Percentiles rank a stretch among this genome's conserved stretches.
These are phyloP conservation scores for Kockiozyma suomiensis DNA, from an alignment of 805 yeast genomes.

Conservation along the genomic window DNA sequence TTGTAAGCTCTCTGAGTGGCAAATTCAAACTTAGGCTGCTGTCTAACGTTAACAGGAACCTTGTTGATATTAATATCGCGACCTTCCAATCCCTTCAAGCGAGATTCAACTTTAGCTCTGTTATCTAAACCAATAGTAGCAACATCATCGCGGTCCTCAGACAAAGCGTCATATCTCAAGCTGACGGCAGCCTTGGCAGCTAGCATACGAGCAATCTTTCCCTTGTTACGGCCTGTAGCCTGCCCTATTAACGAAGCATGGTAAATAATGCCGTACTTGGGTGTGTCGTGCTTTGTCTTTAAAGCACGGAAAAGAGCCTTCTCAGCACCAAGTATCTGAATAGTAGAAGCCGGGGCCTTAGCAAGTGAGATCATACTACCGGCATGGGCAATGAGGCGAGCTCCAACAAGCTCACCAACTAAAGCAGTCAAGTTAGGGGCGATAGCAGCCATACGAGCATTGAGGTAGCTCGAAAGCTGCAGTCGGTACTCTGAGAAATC, in stretches of 20 bases:
- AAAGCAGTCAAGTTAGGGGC: slow-evolving; percentile 96
- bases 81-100: slow-evolving; percentile 94
- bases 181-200: slow-evolving; percentile 99
- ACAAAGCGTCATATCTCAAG: slow-evolving; percentile 91
- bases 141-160: slow-evolving; percentile 95
- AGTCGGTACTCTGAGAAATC: slow-evolving; percentile 96
- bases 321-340: slow-evolving; percentile 98
- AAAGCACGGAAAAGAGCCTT: slow-evolving; percentile 98
- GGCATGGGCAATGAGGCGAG: slow-evolving; percentile 95
- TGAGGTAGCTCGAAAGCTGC: slow-evolving; percentile 86
- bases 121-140: slow-evolving; percentile 92
- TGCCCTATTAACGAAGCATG: slow-evolving; percentile 97
- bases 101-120: slow-evolving; percentile 89
- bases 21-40: slow-evolving; percentile 83
- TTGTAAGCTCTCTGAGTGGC: slow-evolving; percentile 86
- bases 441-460: slow-evolving; percentile 96
- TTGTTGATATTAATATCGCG: slow-evolving; percentile 78
- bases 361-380: slow-evolving; percentile 94
- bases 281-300: slow-evolving; percentile 98
- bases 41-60: slow-evolving; percentile 66
- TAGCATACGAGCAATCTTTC: slow-evolving; percentile 96
- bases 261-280: slow-evolving; percentile 95
- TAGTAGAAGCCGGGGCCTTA: slow-evolving; percentile 98
- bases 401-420: slow-evolving; percentile 98
- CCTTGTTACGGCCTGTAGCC: slow-evolving; percentile 97